Evolutionary conservation across 1,139 yeast species (phyloP), one percentile per base, ranked within the genome.

Genomic region (Geotrichum restrictum): DNA sequence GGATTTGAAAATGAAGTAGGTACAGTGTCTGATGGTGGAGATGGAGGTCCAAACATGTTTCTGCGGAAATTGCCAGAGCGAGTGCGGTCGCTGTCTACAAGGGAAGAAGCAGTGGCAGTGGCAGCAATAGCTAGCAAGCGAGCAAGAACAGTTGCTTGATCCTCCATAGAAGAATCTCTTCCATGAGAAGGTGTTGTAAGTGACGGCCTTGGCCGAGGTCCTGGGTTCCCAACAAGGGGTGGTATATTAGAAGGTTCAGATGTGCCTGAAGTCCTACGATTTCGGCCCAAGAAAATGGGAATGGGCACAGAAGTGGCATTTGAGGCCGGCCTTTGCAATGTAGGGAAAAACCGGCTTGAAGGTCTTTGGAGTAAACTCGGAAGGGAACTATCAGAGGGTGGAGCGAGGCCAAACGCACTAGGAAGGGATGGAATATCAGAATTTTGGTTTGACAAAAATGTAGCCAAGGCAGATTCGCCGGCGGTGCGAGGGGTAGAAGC

Each of bases 81-180:
- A 7, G 27, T 6, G 18, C 65, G 63, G 7, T 56, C 51, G 14
- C 52, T 78, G 38, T 74, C 67, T 21, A 41, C 51, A 5, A 76
- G 59, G 3, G 76, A 68, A 2, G 65, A 62, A 1, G 77, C 76
- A 0, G 80, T 75, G 4, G 77, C 75, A 1, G 74, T 69, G 0
- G 80, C 78, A 0, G 79, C 79, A 18, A 74, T 64, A 21, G 76
- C 76, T 41, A 76, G 58, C 18, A 76, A 59, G 31, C 78, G 64
- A 1, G 79, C 72, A 11, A 76, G 63, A 68, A 74, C 68, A 10
- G 72, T 69, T 1, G 76, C 69, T 52, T 76, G 79, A 47, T 69
- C 64, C 47, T 69, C 71, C 14, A 58, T 52, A 4, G 54, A 59
- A 59, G 31, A 32, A n/a, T 46, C 48, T 10, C 48, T 6, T 10